Evolutionary conservation across 495 filamentous ascomycete species (phyloP), one percentile per base, ranked within the genome.

Genomic region (Aspergillus baeticus): DNA sequence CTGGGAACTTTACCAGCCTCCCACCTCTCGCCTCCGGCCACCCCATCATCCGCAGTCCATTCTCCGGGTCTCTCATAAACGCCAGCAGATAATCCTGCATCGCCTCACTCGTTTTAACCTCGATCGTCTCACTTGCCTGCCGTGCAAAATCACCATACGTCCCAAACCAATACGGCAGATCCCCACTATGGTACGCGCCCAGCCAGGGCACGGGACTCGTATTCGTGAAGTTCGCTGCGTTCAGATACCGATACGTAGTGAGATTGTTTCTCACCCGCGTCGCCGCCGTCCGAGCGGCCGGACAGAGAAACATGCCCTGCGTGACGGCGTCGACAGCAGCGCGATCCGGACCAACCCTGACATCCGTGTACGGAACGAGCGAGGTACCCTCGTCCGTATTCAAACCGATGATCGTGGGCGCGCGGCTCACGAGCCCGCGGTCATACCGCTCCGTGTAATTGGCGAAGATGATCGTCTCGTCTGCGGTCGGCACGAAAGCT

Each of bases 81-180:
- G 59, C 55, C 17, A 64, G 51, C 10, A 64, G 65, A 15, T 69
- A 52, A 59, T 77, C 76, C 54, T 77, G 73, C 73, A 79, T 77
- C 22, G 61, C 38, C 26, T 63, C 38, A 15, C 66, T 70, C 2
- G 74, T 69, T 10, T 61, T 63, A 7, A 64, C 55, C 55, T 78
- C 74, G 11, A 73, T 63, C n/a, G 47, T 58, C 35, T 58, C 42
- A n/a, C 69, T 68, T 8, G 60, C 63, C 45, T 66, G 60, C 44
- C n/a, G n/a, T n/a, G n/a, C n/a, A n/a, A n/a, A n/a, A n/a, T 68
- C 61, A 35, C 57, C 50, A 42, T 72, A 68, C 5, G 77, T 77
- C 0, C 74, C 75, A 51, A 79, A 78, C 22, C 77, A 56, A 53
- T 77, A 63, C 23, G 73, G 68, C 3, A 81, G 63, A 61, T 81